A percentile compares a stretch with the other conserved stretches of the same genome.
Conservation (phyloP, 2,329 filamentous ascomycete species). For the Pleoardoris graminearum region DNA sequence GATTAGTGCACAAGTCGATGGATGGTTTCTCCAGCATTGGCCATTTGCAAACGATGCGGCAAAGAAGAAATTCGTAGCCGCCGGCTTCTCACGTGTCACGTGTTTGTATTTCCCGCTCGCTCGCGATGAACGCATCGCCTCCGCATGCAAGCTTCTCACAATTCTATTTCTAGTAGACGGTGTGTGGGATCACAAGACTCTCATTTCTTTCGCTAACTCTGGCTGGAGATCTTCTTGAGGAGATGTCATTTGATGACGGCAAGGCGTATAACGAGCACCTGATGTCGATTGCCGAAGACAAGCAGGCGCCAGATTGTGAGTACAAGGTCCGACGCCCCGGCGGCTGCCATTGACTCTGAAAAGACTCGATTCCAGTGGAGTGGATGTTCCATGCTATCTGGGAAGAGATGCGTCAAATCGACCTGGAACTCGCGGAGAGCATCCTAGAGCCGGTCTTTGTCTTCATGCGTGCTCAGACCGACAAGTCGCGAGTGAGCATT, state of each 20-base stretch:
- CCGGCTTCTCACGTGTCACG: neutral
- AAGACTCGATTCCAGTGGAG: conserved; percentile 23
- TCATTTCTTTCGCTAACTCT: neutral
- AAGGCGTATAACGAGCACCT: conserved; percentile 44
- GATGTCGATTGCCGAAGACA: conserved; percentile 43
- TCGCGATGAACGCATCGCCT: neutral
- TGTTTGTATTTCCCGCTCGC: neutral
- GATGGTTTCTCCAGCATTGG: neutral
- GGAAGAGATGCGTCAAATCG: conserved; percentile 45
- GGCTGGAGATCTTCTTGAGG: conserved; percentile 48
- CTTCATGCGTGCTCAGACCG: conserved; percentile 50
- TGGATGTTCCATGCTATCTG: conserved; percentile 47
- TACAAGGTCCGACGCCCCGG: too few species aligned
- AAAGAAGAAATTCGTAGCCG: neutral
- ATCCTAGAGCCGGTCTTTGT: conserved; percentile 45
- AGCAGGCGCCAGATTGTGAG: too few species aligned
- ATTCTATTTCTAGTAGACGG: conserved; percentile 51
- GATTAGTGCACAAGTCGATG: too few species aligned
- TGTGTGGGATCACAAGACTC: neutral
- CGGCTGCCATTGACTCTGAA: conserved; percentile 34
- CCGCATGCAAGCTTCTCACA: conserved; percentile 43
- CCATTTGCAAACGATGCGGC: neutral
- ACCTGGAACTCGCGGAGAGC: conserved; percentile 43
- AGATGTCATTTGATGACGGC: conserved; percentile 49
- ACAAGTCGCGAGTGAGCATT: conserved; percentile 18